A percentile compares a stretch with the other conserved stretches of the same genome.
Evolutionary conservation across 495 filamentous ascomycete species (phyloP).

Genomic region (Podospora australis): DNA sequence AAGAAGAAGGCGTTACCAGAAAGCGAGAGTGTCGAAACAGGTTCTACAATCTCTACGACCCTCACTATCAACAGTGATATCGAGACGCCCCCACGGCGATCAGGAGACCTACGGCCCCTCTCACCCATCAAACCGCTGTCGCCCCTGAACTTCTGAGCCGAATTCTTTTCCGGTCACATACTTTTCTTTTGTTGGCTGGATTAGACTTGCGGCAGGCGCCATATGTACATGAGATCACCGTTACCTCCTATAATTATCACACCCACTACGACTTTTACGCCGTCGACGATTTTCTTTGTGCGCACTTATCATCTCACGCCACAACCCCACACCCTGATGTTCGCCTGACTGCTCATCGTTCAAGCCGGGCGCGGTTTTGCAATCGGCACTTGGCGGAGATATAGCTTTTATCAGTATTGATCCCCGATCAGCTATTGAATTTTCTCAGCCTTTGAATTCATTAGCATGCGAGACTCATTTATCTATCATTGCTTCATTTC

Average conservation of each 20-base stretch:
- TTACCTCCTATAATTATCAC: neutral
- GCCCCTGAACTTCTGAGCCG: conserved; percentile 50
- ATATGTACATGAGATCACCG: neutral
- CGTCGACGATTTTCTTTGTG: neutral
- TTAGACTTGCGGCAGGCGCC: neutral
- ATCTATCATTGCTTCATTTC: neutral
- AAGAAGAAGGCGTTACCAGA: conserved; percentile 34
- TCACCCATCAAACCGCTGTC: conserved; percentile 68
- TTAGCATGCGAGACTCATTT: conserved; percentile 4
- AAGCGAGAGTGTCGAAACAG: conserved; percentile 26
- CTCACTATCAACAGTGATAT: conserved; percentile 37
- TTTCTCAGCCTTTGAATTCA: neutral
- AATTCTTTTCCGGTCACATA: too few relatives aligned
- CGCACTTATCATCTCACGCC: neutral
- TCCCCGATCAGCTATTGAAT: too few relatives aligned
- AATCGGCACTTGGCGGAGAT: too few relatives aligned
- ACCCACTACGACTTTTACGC: neutral
- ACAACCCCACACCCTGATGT: too few relatives aligned
- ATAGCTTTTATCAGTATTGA: too few relatives aligned
- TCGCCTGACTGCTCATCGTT: too few relatives aligned
- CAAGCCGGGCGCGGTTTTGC: too few relatives aligned
- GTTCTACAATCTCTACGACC: conserved; percentile 34
- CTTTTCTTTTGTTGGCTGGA: neutral
- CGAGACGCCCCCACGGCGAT: conserved; percentile 28
- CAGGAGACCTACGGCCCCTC: conserved; percentile 46